Evolutionary conservation across 2,329 filamentous ascomycete genomes (phyloP), one percentile per base, ranked within the genome.

Genomic region (Stachybotrys elegans): DNA sequence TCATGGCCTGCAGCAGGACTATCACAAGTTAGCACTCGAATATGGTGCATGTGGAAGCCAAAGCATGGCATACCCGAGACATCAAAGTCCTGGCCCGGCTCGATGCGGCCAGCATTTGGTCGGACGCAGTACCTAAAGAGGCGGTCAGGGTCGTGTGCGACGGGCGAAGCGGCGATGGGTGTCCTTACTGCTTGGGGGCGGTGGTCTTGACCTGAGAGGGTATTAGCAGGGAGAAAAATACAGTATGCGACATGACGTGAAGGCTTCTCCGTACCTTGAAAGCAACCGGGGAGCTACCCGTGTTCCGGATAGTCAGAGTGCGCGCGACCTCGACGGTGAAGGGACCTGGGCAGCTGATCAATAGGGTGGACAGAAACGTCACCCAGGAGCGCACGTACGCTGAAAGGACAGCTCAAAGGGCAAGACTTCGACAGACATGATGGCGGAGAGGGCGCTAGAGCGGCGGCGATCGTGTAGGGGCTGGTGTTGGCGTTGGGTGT

Each of bases 1-100:
- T 96, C 93, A 98, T 96, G 20, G 92, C 90, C 72, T 98, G 93
- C 34, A 98, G 82, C 29, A 97, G 83, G 46, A 98, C 93, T 94
- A 50, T n/a, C n/a, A n/a, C n/a, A n/a, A n/a, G n/a, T n/a, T 32
- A 6, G 29, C 12, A 5, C 5, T 32, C 17, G 5, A 5, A n/a
- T 32, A n/a, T 5, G 5, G 14, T 32, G 5, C 6, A 16, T 5
- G 14, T 5, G 19, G 44, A 9, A 41, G 27, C 19, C 12, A 25
- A 45, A 21, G 36, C 45, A 9, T 32, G 32, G 48, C 78, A 56
- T 75, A 95, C 91, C 91, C 66, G 91, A 85, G 52, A 98, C 92
- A 67, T 96, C 90, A 54, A 98, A 91, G 66, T 87, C 79, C 66
- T 86, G 81, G 56, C 90, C 88, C 31, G 91, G 84, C 64, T 95